These are phyloP conservation scores for Paxillus ammoniavirescens DNA, from an alignment of 768 basidiomycete genomes.

Conservation along the genomic window DNA sequence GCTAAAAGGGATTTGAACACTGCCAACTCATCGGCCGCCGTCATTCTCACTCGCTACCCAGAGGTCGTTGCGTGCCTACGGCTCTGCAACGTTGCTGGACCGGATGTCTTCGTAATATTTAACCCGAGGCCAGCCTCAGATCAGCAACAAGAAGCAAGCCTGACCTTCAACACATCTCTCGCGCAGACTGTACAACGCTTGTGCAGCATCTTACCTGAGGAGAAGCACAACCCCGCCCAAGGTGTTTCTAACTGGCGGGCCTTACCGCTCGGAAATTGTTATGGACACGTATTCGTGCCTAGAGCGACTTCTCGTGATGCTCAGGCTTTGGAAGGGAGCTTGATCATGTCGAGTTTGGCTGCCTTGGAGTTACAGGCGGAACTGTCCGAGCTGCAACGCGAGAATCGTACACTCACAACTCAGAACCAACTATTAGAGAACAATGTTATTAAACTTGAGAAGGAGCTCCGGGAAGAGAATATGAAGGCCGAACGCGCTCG, in stretches of 20 bases:
- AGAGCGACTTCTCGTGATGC: constrained; percentile 19
- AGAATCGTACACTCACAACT: constrained; percentile 21
- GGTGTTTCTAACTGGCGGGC: constrained; percentile 51
- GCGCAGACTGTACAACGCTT: constrained; percentile 41
- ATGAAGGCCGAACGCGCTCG: not conserved
- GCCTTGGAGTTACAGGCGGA: constrained; percentile 43
- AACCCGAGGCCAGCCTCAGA: constrained; percentile 55
- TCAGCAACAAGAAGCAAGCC: constrained; percentile 50
- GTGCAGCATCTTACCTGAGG: constrained; percentile 41
- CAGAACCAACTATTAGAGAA: constrained; percentile 28
- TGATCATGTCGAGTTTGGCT: constrained; percentile 50
- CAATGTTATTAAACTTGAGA: constrained; percentile 16
- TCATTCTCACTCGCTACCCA: constrained; percentile 57
- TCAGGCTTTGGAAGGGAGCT: constrained; percentile 24
- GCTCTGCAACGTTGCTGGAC: constrained; percentile 11
- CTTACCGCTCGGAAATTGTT: constrained; percentile 51
- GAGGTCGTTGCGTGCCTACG: constrained; percentile 54
- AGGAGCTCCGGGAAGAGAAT: constrained; percentile 12
- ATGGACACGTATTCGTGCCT: constrained; percentile 52
- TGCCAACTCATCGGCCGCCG: constrained; percentile 27
- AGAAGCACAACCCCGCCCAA: constrained; percentile 36
- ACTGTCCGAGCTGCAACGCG: constrained; percentile 35
- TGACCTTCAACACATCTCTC: constrained; percentile 48
- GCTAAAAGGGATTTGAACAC: constrained; percentile 23
- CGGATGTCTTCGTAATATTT: constrained; percentile 53